phyloP scores from a whole-genome alignment of 305 asterid species.

The Caryopteris hybrid region DNA sequence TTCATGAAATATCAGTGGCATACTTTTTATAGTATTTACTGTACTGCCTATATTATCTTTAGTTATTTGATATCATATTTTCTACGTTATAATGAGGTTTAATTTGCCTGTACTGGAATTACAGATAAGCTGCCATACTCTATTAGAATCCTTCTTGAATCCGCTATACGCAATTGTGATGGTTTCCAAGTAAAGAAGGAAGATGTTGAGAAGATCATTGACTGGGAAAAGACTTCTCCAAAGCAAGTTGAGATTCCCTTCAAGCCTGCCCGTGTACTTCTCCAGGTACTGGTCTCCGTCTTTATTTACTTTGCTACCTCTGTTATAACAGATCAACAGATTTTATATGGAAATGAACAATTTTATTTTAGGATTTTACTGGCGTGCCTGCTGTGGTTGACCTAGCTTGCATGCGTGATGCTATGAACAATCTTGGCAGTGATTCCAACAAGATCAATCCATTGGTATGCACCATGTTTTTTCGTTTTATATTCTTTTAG shows the following conservation, averaged over 20 bases:
- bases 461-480: constrained; percentile 44
- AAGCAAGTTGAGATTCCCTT: constrained; percentile 88
- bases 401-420: constrained; percentile 97
- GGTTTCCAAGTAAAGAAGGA: constrained; percentile 87
- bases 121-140: constrained; percentile 92
- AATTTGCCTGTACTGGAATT: constrained; percentile 8
- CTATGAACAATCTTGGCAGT: constrained; percentile 87
- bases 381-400: constrained; percentile 96
- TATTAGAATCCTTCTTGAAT: constrained; percentile 81
- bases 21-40: not conserved
- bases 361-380: constrained; percentile 69
- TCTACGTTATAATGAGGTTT: not conserved
- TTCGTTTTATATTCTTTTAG: not conserved
- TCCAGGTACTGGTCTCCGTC: constrained; percentile 56
- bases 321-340: not conserved
- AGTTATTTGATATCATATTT: not conserved
- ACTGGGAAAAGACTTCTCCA: constrained; percentile 83
- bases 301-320: not conserved
- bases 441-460: constrained; percentile 93
- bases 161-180: constrained; percentile 92
- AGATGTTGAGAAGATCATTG: constrained; percentile 85
- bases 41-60: not conserved
- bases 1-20: not conserved
- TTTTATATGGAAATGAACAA: constrained; percentile 22
- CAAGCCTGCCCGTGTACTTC: constrained; percentile 91